These are phyloP conservation scores for Pyricularia sp. DNA, from an alignment of 2,329 filamentous ascomycete genomes.

Conservation along the genomic window DNA sequence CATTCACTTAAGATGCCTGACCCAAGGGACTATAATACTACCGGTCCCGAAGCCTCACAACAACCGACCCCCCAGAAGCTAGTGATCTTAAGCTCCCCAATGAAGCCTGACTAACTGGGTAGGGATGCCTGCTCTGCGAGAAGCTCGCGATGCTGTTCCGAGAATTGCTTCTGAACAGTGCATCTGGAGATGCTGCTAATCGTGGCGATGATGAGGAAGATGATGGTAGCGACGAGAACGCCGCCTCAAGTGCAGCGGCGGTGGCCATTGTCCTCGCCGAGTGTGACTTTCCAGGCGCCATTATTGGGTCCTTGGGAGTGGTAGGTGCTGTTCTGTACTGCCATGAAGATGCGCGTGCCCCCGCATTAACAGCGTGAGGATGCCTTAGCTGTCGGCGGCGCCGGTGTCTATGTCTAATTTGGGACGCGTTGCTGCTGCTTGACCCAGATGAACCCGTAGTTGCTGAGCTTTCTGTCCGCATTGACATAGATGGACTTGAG, in stretches of 20 bases:
- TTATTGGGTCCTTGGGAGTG: constrained; percentile 26
- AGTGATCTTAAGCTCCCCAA: constrained; percentile 26
- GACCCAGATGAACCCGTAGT: constrained; percentile 7
- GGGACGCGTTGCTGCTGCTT: constrained; percentile 6
- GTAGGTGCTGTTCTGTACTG: constrained; percentile 39
- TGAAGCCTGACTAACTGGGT: constrained; percentile 23
- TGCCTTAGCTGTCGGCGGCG: constrained; percentile 14
- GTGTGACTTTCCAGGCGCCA: not conserved
- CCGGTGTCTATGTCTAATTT: constrained; percentile 10
- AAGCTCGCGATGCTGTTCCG: constrained; percentile 23
- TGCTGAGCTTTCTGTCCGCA: constrained; percentile 2
- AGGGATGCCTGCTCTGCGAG: constrained; percentile 28
- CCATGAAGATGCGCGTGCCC: constrained; percentile 29
- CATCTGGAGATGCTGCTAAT: not conserved
- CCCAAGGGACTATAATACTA: constrained; percentile 7
- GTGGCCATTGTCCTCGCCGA: not conserved
- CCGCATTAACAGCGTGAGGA: constrained; percentile 18
- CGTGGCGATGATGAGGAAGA: not conserved
- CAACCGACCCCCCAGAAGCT: constrained; percentile 26
- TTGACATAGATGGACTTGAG: constrained; percentile 1
- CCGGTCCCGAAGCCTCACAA: constrained; percentile 31
- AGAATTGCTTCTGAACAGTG: not conserved
- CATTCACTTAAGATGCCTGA: constrained; percentile 8
- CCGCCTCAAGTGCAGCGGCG: not conserved
- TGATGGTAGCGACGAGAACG: not conserved